Evolutionary conservation across 129 eudicot genomes (phyloP), one percentile per base, ranked within the genome.

Genomic region (Pulicaria dysenterica): DNA sequence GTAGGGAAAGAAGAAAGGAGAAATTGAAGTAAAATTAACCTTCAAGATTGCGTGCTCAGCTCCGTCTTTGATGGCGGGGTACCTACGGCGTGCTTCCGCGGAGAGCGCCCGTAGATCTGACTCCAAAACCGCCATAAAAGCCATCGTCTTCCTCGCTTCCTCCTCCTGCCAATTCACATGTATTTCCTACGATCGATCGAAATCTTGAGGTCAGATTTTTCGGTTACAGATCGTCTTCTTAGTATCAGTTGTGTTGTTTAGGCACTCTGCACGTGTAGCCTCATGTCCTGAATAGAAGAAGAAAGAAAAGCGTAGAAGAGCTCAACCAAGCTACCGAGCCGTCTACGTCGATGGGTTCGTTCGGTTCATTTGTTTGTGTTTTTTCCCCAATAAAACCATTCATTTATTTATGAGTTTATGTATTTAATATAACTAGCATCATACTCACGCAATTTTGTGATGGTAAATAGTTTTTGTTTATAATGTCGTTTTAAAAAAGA

Each of bases 71-170:
- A 95, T 83, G 70, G 99, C 89, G 66, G 99, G 99, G 53, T 95
- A 86, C 55, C 94, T 84, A 72, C 99, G 97, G 70, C 99, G 97
- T 70, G 99, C 97, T 81, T 90, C 97, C 41, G 91, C 83, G 56
- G 97, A 95, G 75, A 95, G 97, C 6, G 97, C 89, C 8, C 99
- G 87, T 68, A 95, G 99, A 95, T 95, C 99, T 60, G 99, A 86
- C 87, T 95, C 99, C 77, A 95, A 70, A 61, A 88, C 99, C 70
- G 99, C 90, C 97, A 95, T 88, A 65, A 95, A 83, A 54, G 99
- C 90, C 90, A 84, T 84, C 39, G 16, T 34, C 7, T 70, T 67
- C 74, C 64, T 66, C 70, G 65, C 17, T 38, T 14, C 63, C 54
- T 5, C 38, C 7, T 11, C 15, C 31, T 16, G 3, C 2, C 3